phyloP scores from a whole-genome alignment of 257 asterid species.

The Echites panduratus region DNA sequence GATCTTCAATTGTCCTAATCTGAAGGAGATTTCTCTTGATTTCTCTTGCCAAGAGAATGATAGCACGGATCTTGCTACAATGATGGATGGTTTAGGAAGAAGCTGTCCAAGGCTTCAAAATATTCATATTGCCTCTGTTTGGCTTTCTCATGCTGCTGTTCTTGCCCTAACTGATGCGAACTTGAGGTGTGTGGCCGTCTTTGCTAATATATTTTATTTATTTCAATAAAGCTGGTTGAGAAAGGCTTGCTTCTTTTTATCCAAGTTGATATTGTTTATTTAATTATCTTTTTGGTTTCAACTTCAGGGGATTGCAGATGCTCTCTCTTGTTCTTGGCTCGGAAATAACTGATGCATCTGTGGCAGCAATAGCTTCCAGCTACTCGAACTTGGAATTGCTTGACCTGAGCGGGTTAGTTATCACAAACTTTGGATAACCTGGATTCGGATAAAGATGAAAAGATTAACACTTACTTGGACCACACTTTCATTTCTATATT shows the following conservation, averaged over 20 bases:
- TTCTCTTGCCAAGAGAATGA: slow-evolving; percentile 82
- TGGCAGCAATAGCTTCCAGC: slow-evolving; percentile 84
- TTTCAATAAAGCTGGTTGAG: not conserved
- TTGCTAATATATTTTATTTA: not conserved
- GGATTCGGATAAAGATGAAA: not conserved
- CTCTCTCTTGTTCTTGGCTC: slow-evolving; percentile 95
- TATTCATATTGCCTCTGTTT: slow-evolving; percentile 72
- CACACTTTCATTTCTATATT: not conserved
- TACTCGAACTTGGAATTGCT: slow-evolving; percentile 78
- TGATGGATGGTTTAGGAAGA: slow-evolving; percentile 69
- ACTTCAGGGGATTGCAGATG: slow-evolving; percentile 72
- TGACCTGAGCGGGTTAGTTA: slow-evolving; percentile 93
- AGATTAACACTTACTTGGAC: not conserved
- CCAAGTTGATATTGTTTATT: not conserved
- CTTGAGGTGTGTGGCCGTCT: slow-evolving; percentile 46
- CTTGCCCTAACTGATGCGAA: slow-evolving; percentile 79
- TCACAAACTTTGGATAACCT: not conserved
- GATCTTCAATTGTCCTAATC: slow-evolving; percentile 80
- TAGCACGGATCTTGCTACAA: slow-evolving; percentile 58
- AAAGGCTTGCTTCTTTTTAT: not conserved
- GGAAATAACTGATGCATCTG: slow-evolving; percentile 94
- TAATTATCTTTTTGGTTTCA: not conserved
- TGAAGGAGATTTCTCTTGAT: slow-evolving; percentile 76
- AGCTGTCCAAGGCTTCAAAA: slow-evolving; percentile 80
- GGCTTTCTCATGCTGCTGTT: slow-evolving; percentile 74